phyloP scores from a whole-genome alignment of 2,329 filamentous ascomycete species.

The Phyllosticta capitalensis region DNA sequence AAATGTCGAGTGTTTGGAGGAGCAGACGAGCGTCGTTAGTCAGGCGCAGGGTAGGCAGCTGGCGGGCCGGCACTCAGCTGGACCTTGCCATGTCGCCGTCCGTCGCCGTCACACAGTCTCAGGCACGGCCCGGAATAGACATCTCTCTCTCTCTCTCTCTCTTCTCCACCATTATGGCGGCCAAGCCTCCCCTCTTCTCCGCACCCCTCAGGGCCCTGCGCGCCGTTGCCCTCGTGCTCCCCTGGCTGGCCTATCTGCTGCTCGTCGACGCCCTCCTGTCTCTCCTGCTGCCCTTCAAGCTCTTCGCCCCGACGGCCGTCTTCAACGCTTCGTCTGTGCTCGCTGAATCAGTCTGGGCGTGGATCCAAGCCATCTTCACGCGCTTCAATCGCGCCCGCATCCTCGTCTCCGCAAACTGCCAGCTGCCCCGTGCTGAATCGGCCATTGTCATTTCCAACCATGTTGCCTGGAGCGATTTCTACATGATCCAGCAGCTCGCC shows the following conservation, averaged over 20 bases:
- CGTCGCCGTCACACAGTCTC: too few relatives aligned
- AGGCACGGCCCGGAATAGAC: not conserved
- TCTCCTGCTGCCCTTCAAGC: constrained; percentile 23
- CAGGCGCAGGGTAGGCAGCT: too few relatives aligned
- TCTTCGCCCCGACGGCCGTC: constrained; percentile 36
- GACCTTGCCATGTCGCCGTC: too few relatives aligned
- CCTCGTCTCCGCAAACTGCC: constrained; percentile 30
- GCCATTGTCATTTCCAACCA: constrained; percentile 54
- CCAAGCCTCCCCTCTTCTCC: not conserved
- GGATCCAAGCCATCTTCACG: constrained; percentile 50
- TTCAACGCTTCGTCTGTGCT: constrained; percentile 48
- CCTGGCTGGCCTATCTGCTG: constrained; percentile 46
- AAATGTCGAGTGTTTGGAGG: not conserved
- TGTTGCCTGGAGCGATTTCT: constrained; percentile 54
- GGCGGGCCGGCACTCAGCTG: too few relatives aligned
- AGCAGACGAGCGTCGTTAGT: too few relatives aligned
- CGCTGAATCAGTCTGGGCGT: constrained; percentile 46
- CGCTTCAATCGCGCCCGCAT: constrained; percentile 45
- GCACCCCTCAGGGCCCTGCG: constrained; percentile 28
- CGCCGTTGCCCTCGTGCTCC: constrained; percentile 35
- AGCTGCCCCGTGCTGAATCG: constrained; percentile 44
- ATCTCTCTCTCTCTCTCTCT: not conserved
- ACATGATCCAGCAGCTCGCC: constrained; percentile 52
- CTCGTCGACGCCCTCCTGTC: constrained; percentile 40
- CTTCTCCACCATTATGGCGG: not conserved